Evolutionary conservation across 1,284 basidiomycete species (phyloP).

Genomic region (Cutaneotrichosporon dermatis): DNA sequence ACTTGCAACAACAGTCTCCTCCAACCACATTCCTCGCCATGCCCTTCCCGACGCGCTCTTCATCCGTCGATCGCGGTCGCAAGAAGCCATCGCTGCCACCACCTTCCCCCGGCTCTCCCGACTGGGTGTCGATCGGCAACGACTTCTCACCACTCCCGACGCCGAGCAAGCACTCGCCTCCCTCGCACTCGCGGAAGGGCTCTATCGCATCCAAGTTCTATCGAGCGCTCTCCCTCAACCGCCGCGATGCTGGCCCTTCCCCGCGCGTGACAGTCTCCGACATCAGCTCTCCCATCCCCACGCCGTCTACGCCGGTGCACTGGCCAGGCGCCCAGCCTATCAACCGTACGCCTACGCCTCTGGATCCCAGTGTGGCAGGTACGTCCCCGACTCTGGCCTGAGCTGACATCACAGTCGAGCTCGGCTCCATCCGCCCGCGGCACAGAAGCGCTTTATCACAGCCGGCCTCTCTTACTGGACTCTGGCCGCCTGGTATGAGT

Average conservation of each 20-base stretch:
- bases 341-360: too few species aligned
- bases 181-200: not conserved
- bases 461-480: too few species aligned
- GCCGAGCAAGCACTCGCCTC: not conserved
- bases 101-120: not conserved
- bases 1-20: not conserved
- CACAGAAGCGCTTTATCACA: too few species aligned
- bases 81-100: too few species aligned
- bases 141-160: not conserved
- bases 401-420: too few species aligned
- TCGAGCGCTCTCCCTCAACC: slow-evolving; percentile 7
- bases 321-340: too few species aligned
- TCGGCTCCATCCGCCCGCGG: too few species aligned
- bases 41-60: not conserved
- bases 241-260: not conserved
- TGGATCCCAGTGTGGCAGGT: too few species aligned
- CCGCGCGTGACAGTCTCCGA: not conserved
- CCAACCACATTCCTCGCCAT: not conserved
- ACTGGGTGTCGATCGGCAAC: not conserved
- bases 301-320: too few species aligned
- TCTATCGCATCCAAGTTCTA: slow-evolving; percentile 8
- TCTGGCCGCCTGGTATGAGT: too few species aligned
- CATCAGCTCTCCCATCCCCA: slow-evolving; percentile 7
- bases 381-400: too few species aligned
- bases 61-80: too few species aligned